Evolutionary conservation across 768 basidiomycete genomes (phyloP), one percentile per base, ranked within the genome.

Genomic region (Lyophyllum shimeji): DNA sequence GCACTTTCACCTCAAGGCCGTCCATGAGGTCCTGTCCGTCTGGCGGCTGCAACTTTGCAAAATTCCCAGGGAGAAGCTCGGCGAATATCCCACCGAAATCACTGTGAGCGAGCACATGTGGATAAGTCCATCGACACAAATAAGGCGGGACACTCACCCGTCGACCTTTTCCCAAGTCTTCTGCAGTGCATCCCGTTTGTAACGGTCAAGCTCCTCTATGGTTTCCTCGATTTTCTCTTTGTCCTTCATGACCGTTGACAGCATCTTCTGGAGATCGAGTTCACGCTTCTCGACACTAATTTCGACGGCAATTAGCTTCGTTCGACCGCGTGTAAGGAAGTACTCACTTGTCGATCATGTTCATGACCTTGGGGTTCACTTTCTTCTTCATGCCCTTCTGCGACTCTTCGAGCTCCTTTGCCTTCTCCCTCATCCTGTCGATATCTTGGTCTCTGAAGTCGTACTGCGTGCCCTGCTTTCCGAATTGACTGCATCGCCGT

Each of bases 161-260:
- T 91, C 89, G 63, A 99, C 97, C 67, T 96, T 96, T 65, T 89
- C 85, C 96, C 97, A 99, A 0, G 95, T 98, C 74, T 89, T 95
- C 69, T 86, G 84, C 50, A 98, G 76, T 0, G 97, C 93, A 61
- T 96, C 95, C 25, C 90, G 83, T 75, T 99, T 99, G 71, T 96
- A 94, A 46, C 85, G 81, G 69, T 98, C 96, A 9, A 98, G 84
- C 66, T 97, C 91, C 27, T 83, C 86, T 57, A 99, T 95, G 0
- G 95, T 98, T 54, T 86, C 84, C 63, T 97, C 93, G 48, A 99
- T 98, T 76, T 96, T 98, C 62, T 85, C 77, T 70, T 96, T 96
- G 72, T 99, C 97, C 64, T 90, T 89, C 65, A 93, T 71, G 0
- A 98, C 95, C 3, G 89, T 92, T 1, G 80, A 68, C 69, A 98